Evolutionary conservation across 208 protist species (phyloP).

Genomic region (Trypanosoma avium): DNA sequence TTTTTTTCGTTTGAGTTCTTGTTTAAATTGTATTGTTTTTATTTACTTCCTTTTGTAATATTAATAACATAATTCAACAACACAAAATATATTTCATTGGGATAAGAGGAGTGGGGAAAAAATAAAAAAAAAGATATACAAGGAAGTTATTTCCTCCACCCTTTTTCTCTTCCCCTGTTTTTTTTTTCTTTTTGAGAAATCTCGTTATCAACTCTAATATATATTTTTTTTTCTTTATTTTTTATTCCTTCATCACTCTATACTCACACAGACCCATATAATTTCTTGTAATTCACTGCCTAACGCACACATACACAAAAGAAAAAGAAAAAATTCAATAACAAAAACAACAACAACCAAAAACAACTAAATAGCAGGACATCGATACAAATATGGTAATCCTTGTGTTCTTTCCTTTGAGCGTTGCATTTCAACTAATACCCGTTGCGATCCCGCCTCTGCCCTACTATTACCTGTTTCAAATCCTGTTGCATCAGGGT

Average conservation of each 20-base stretch:
- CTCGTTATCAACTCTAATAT: not conserved
- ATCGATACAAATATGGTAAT: constrained; percentile 91
- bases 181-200: no score
- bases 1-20: no score
- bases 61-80: no score
- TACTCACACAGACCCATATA: no score
- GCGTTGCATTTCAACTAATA: constrained; percentile 75
- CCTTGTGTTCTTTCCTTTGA: constrained; percentile 87
- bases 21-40: no score
- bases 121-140: no score
- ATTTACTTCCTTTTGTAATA: no score
- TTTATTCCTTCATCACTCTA: constrained; percentile 26
- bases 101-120: no score
- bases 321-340: constrained; percentile 2
- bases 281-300: no score
- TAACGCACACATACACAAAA: not conserved
- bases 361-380: constrained; percentile 80
- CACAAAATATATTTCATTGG: no score
- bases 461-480: constrained; percentile 8
- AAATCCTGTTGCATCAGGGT: constrained; percentile 37
- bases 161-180: no score
- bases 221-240: constrained; percentile 20
- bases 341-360: constrained; percentile 1
- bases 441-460: constrained; percentile 26
- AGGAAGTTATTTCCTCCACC: no score